Evolutionary conservation across 768 basidiomycete species (phyloP).

Genomic region (Mycena crocata): DNA sequence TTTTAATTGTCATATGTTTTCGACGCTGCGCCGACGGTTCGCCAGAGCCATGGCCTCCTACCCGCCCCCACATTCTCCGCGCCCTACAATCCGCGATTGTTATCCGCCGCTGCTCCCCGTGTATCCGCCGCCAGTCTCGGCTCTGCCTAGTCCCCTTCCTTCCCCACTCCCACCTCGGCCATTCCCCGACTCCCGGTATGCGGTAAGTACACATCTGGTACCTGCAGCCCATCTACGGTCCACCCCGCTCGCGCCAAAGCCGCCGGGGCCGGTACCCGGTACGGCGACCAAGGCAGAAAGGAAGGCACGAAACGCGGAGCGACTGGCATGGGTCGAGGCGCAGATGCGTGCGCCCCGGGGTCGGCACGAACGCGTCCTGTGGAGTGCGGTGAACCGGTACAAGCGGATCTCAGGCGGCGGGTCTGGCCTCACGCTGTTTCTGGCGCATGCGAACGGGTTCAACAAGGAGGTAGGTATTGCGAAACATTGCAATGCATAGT

Average conservation of each 20-base stretch:
- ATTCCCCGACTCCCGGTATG: constrained; percentile 24
- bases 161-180: background rate
- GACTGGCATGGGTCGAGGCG: constrained; percentile 20
- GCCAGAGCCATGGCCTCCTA: constrained; percentile 5
- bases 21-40: too few species aligned
- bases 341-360: constrained; percentile 46
- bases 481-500: background rate
- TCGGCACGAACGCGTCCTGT: constrained; percentile 60
- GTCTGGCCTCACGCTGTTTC: constrained; percentile 74
- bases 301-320: constrained; percentile 13
- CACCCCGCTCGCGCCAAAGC: constrained; percentile 12
- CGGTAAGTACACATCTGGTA: constrained; percentile 28
- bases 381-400: constrained; percentile 82
- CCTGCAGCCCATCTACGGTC: constrained; percentile 24
- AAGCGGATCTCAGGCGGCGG: constrained; percentile 48
- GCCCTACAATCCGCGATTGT: background rate
- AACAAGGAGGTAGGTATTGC: constrained; percentile 78
- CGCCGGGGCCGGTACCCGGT: constrained; percentile 11
- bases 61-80: background rate
- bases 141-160: constrained; percentile 2
- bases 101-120: constrained; percentile 26
- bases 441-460: constrained; percentile 90
- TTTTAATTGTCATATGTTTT: too few species aligned
- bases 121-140: constrained; percentile 23
- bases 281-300: constrained; percentile 21